Conservation (phyloP, 768 basidiomycete species). For the Calvatia gigantea region DNA sequence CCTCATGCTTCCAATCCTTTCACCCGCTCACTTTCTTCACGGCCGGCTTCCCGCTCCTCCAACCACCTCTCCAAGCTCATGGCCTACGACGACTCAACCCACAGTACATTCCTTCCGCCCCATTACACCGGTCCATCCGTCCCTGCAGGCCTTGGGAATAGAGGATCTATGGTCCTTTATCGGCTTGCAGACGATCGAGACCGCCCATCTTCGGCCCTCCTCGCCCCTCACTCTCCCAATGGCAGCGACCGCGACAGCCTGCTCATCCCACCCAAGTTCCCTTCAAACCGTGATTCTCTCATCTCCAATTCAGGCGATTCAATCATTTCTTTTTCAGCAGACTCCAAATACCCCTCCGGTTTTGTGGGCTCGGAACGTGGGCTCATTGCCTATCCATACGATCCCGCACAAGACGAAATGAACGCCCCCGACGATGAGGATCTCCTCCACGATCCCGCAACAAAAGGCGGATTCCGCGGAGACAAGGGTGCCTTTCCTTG, state of each 20-base stretch:
- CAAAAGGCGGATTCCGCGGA: constrained; percentile 23
- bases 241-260: constrained; percentile 21
- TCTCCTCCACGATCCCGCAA: constrained; percentile 60
- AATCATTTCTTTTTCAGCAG: constrained; percentile 48
- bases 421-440: constrained; percentile 73
- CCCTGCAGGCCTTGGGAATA: constrained; percentile 23
- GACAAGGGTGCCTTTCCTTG: constrained; percentile 35
- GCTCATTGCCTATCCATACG: constrained; percentile 68
- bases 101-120: not conserved
- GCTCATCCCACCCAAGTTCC: constrained; percentile 30
- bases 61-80: constrained; percentile 6
- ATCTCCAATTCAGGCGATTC: constrained; percentile 35
- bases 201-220: not conserved
- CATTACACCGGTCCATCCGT: constrained; percentile 17
- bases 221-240: not conserved
- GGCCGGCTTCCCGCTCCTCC: constrained; percentile 3
- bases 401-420: constrained; percentile 54
- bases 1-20: constrained; percentile 18
- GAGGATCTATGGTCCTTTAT: constrained; percentile 67
- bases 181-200: constrained; percentile 43
- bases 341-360: constrained; percentile 64
- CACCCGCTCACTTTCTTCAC: constrained; percentile 13
- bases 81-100: constrained; percentile 3
- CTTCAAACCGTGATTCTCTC: constrained; percentile 26
- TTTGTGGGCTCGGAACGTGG: constrained; percentile 26